Evolutionary conservation across 2,329 filamentous ascomycete species (phyloP).

Genomic region (Cladophialophora yegresii): DNA sequence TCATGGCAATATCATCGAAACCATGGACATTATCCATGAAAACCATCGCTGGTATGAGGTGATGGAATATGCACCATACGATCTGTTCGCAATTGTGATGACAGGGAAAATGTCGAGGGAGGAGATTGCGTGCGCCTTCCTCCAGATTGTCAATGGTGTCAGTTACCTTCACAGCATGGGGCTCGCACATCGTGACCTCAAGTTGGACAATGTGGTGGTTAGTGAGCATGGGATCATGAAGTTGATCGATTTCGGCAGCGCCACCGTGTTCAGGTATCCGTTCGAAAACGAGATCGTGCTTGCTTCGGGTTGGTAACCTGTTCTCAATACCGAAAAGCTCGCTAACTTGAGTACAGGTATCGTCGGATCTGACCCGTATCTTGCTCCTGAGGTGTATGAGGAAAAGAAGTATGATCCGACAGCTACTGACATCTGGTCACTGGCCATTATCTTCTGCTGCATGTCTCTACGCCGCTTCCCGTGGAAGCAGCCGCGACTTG

Average conservation of each 20-base stretch:
- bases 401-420: slow-evolving; percentile 90
- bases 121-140: slow-evolving; percentile 85
- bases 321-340: neutral
- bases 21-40: slow-evolving; percentile 92
- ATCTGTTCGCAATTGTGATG: slow-evolving; percentile 98
- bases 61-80: slow-evolving; percentile 97
- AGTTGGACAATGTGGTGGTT: slow-evolving; percentile 96
- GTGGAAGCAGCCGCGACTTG: slow-evolving; percentile 90
- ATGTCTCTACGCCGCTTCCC: slow-evolving; percentile 95
- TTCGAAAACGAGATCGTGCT: slow-evolving; percentile 87
- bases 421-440: slow-evolving; percentile 93
- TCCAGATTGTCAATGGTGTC: slow-evolving; percentile 93
- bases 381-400: slow-evolving; percentile 96
- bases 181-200: slow-evolving; percentile 89
- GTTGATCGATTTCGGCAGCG: slow-evolving; percentile 97
- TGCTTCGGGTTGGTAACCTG: slow-evolving; percentile 64
- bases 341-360: slow-evolving; percentile 56
- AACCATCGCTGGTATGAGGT: slow-evolving; percentile 96
- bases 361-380: slow-evolving; percentile 88
- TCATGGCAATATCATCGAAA: slow-evolving; percentile 98
- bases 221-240: slow-evolving; percentile 98
- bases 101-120: slow-evolving; percentile 94
- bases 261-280: slow-evolving; percentile 94
- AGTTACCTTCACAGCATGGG: slow-evolving; percentile 95
- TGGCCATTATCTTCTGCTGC: slow-evolving; percentile 98